Evolutionary conservation across 1,284 basidiomycete species (phyloP), one percentile per base, ranked within the genome.

Genomic region (Paramarasmius palmivorus): DNA sequence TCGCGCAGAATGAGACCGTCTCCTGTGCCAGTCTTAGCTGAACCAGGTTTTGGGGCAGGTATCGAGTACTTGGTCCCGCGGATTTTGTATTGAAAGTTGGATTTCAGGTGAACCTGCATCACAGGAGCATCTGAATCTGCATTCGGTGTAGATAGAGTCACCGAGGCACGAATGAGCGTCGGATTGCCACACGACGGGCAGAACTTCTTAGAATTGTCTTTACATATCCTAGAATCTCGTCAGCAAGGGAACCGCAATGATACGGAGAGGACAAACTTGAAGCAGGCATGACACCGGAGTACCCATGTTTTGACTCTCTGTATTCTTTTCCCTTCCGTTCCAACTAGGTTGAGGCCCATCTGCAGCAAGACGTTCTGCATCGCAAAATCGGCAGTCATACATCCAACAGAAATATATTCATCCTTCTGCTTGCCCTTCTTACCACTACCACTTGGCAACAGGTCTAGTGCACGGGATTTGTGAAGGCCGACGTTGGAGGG

Each of bases 321-420:
- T 57, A 99, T 96, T 61, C 86, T 82, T 73, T 90, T 93, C 7
- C 97, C 97, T 61, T 95, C 93, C 17, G 91, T 82, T 14, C 94
- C 90, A n/a, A 99, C 88, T 25, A 99, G 78, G 58, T 88, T 90
- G 52, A 99, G 73, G 0, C 92, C 92, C 92, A 99, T 97, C 68
- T 98, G 95, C 50, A 99, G 73, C 55, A 98, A 73, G 12, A 99
- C 94, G 66, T 99, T 99, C 73, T 99, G 97, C 84, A 99, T 97
- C 14, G 97, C 97, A 71, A 95, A 99, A 81, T 99, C 97, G 36
- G 92, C 93, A 1, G 97, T 99, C 92, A 99, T 94, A 68, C 94
- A 95, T 15, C 93, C 95, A 2, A 84, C 86, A 53, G 75, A 75
- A 52, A 92, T 73, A 9, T 69, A 60, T 54, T 81, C 75, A 45